Evolutionary conservation across 1,284 basidiomycete species (phyloP), one percentile per base, ranked within the genome.

Genomic region (Trichosporon sp.): DNA sequence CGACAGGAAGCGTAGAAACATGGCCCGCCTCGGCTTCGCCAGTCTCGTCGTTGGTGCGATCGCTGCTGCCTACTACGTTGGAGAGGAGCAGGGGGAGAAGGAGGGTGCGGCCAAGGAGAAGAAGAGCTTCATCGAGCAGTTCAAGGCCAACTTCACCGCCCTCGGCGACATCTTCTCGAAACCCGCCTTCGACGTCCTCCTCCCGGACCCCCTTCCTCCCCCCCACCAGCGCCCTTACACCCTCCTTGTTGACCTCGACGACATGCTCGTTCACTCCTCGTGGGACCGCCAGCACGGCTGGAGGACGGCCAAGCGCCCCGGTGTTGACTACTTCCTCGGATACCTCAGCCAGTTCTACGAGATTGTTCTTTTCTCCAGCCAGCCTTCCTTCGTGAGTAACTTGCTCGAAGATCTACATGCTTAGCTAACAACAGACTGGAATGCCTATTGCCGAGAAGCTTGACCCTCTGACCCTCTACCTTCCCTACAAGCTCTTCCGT

Each of bases 281-380:
- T 99, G 95, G 95, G 92, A 95, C 84, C 87, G 91, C 60, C 84
- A 89, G 82, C 83, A 90, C 71, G 92, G 92, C 33, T 95, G 92
- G 92, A 84, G 90, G 70, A 94, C 91, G 3, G 92, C 91, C 36
- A 95, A 95, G 80, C 87, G 96, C 59, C 95, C 95, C 1, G 96
- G 96, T 3, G 89, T 95, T 9, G 96, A 99, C 78, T 97, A 98
- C 81, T 99, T 98, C 85, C 84, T 99, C 58, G 94, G 87, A 33
- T 98, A 99, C 80, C 85, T 99, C 49, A 93, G 92, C 0, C 95
- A 97, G 75, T 98, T 97, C 81, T 99, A 93, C 80, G 95, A 99
- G 83, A 88, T 99, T 67, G 95, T 99, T 23, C 84, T 99, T 62
- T 99, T 98, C 83, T 97, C 95, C 13, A 86, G 88, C 9, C 93